Conservation (phyloP, 352 stramenopile genomes). For the Phytophthora capsici region DNA sequence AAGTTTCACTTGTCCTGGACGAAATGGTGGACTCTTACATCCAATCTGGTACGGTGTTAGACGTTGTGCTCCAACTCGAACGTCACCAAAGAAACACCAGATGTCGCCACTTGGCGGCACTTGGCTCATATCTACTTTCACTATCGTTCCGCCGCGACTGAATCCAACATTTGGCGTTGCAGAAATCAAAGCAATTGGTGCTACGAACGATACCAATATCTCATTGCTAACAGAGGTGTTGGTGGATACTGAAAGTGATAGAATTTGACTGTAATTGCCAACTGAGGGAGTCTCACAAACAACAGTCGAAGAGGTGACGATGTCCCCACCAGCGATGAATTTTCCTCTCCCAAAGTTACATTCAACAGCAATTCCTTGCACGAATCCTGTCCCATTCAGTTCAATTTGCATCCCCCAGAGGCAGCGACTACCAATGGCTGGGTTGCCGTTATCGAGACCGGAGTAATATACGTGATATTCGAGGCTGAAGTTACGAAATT, state of each 20-base stretch:
- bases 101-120: slow-evolving; percentile 6
- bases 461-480: slow-evolving; percentile 20
- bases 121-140: slow-evolving; percentile 28
- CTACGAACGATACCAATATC: slow-evolving; percentile 41
- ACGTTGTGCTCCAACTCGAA: slow-evolving; percentile 13
- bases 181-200: slow-evolving; percentile 22
- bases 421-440: slow-evolving; percentile 25
- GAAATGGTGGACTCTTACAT: slow-evolving; percentile 37
- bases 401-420: slow-evolving; percentile 27
- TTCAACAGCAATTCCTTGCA: not conserved
- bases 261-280: slow-evolving; percentile 7
- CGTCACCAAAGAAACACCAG: slow-evolving; percentile 41
- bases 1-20: slow-evolving; percentile 23
- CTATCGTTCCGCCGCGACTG: slow-evolving; percentile 27
- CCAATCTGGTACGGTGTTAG: slow-evolving; percentile 22
- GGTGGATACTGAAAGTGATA: slow-evolving; percentile 31
- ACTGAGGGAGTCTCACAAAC: slow-evolving; percentile 29
- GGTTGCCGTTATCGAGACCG: slow-evolving; percentile 30
- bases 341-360: slow-evolving; percentile 38
- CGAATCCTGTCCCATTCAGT: slow-evolving; percentile 37
- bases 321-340: slow-evolving; percentile 18
- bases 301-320: slow-evolving; percentile 21
- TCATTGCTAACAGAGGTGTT: slow-evolving; percentile 34
- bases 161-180: slow-evolving; percentile 39
- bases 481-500: slow-evolving; percentile 35